Base-by-base conservation (phyloP, 352 stramenopile genomes). In the Phytophthora syringae region DNA sequence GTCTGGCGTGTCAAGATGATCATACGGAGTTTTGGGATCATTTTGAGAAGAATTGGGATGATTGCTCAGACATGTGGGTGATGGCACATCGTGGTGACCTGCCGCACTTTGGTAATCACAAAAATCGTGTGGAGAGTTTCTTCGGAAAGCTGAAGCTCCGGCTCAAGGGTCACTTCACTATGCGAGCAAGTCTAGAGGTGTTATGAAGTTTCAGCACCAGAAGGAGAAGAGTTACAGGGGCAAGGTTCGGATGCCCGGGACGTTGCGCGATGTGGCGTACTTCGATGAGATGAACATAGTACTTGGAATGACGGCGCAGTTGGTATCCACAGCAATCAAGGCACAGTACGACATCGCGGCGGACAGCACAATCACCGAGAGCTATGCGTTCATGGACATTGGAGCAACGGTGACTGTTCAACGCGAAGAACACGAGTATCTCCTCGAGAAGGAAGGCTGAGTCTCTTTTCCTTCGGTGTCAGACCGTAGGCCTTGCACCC, bases 31-130 rank as follows among this genome's bases (percentile, higher is more conserved):
- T 54, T 0, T 55, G 39, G 40, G 13, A 53, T 2, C 60, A 60
- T 11, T 55, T 66, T 22, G 20, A 27, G 11, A 25, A 30, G 1
- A 67, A 67, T 3, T 67, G 51, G 59, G 13, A 67, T 34, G 2
- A n/a, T 10, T 54, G 42, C 16, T 1, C 2, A 4, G 50, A 61
- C 0, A 67, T 61, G 50, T 67, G 50, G 59, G 50, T 67, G 42
- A 55, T 56, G 43, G 11, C 40, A 6, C 27, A 52, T 44, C 59
- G 59, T 7, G 32, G 43, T 12, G 32, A 47, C 15, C 20, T 67
- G 6, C 59, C 40, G 0, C 42, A 60, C 32, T 55, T 60, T n/a
- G 10, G n/a, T 9, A 60, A 60, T 16, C 39, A 59, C 30, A 67
- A 55, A 25, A 55, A 60, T 13, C 30, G 40, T 5, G 49, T 67